Evolutionary conservation across 2,329 filamentous ascomycete genomes (phyloP).

Genomic region (Colletotrichum costaricense): DNA sequence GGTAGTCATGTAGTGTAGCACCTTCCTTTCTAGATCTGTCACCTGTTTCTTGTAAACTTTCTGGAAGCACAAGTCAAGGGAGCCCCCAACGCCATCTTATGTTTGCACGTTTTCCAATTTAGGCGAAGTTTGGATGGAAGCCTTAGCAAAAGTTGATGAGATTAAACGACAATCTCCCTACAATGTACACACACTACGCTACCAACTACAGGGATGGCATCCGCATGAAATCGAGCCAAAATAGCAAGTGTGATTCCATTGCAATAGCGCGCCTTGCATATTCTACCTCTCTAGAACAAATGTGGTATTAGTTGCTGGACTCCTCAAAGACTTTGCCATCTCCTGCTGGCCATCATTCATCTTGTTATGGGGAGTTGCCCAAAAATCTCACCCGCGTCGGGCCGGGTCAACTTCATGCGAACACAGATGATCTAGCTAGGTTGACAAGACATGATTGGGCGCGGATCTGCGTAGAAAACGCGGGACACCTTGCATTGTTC

Average conservation of each 20-base stretch:
- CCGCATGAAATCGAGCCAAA: background rate
- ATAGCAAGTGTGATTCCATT: background rate
- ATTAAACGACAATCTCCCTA: background rate
- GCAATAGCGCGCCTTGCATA: background rate
- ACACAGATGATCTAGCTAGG: background rate
- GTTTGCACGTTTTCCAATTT: background rate
- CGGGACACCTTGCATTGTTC: conserved; percentile 5
- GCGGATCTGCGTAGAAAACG: background rate
- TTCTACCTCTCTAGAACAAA: too few relatives aligned
- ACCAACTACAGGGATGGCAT: background rate
- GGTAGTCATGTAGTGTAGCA: background rate
- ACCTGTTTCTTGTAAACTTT: background rate
- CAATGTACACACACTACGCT: background rate
- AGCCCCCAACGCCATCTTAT: background rate
- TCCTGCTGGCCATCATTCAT: background rate
- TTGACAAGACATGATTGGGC: conserved; percentile 11
- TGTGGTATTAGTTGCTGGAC: background rate
- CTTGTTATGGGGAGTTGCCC: background rate
- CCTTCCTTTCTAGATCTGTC: background rate
- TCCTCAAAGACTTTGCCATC: background rate
- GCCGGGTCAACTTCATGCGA: conserved; percentile 30
- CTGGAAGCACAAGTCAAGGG: background rate
- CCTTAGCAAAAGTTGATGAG: background rate
- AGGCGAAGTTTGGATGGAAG: background rate
- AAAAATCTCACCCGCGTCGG: conserved; percentile 6